These are phyloP conservation scores for Glycine soja DNA, from an alignment of 306 rosid species.

Conservation along the genomic window DNA sequence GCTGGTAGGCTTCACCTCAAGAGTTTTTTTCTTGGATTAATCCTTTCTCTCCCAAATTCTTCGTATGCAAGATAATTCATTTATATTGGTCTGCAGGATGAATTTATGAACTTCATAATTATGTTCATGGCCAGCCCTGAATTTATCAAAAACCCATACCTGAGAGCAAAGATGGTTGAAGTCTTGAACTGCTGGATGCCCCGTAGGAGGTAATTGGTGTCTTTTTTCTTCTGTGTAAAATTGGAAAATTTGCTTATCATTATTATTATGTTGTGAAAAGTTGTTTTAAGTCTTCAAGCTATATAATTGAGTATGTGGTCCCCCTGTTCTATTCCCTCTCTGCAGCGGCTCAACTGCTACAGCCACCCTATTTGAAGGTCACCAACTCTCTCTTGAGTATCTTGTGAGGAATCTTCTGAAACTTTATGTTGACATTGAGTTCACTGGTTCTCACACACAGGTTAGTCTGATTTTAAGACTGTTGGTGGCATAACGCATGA, in stretches of 20 bases:
- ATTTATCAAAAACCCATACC: conserved; percentile 87
- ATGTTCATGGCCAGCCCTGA: conserved; percentile 99
- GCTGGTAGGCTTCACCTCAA: conserved; percentile 61
- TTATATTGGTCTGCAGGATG: conserved; percentile 71
- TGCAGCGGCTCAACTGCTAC: conserved; percentile 82
- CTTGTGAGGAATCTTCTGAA: conserved; percentile 96
- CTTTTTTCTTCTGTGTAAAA: conserved; percentile 21
- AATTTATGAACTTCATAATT: conserved; percentile 93
- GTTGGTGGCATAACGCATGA: not conserved
- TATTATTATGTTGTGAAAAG: not conserved
- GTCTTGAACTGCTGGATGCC: conserved; percentile 99
- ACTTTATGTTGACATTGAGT: conserved; percentile 97
- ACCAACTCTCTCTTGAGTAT: conserved; percentile 88
- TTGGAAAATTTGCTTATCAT: conserved; percentile 8
- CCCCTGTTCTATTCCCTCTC: conserved; percentile 31
- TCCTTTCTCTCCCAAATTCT: conserved; percentile 36
- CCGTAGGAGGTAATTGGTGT: conserved; percentile 71
- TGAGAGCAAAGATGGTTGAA: conserved; percentile 99
- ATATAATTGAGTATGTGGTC: conserved; percentile 42
- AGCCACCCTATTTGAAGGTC: conserved; percentile 90
- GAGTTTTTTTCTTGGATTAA: conserved; percentile 21
- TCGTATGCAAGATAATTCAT: conserved; percentile 3
- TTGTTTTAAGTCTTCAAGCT: conserved; percentile 42
- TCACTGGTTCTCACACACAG: conserved; percentile 99
- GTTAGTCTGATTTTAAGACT: conserved; percentile 54